A percentile compares a stretch with the other conserved stretches of the same genome.
These are phyloP conservation scores for Rhytidhysteron rufulum DNA, from an alignment of 2,329 filamentous ascomycete species.

Conservation along the genomic window DNA sequence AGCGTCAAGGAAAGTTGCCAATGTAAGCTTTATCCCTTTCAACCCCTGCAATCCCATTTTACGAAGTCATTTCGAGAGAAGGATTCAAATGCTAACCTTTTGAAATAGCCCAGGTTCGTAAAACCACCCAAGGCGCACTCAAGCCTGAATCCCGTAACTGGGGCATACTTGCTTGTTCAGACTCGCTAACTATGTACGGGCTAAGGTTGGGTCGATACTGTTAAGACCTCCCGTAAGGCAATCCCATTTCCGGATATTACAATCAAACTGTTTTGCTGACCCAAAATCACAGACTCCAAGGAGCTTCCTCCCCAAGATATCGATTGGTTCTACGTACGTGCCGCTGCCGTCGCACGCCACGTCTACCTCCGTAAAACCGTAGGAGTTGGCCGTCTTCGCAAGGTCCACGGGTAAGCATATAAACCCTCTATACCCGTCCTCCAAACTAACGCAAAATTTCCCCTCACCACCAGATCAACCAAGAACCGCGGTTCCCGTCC, in stretches of 20 bases:
- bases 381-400: conserved; percentile 95
- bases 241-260: not conserved
- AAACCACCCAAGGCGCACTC: conserved; percentile 32
- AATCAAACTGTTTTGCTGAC: conserved; percentile 6
- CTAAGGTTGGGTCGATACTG: conserved; percentile 96
- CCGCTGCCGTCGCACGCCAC: conserved; percentile 92
- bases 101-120: conserved; percentile 63
- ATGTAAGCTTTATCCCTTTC: conserved; percentile 46
- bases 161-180: conserved; percentile 41
- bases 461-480: conserved; percentile 47
- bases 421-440: not conserved
- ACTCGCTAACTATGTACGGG: conserved; percentile 37
- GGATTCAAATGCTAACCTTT: conserved; percentile 16
- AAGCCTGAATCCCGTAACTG: conserved; percentile 54
- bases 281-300: conserved; percentile 61
- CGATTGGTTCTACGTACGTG: conserved; percentile 91
- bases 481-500: conserved; percentile 96
- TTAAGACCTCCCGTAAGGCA: conserved; percentile 75
- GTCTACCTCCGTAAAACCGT: conserved; percentile 99
- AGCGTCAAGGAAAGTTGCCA: conserved; percentile 89
- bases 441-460: not conserved
- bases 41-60: not conserved
- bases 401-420: conserved; percentile 66
- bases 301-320: conserved; percentile 97
- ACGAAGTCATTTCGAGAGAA: not conserved